phyloP scores from a whole-genome alignment of 1,139 yeast species.

The Protomyces gravidus region DNA sequence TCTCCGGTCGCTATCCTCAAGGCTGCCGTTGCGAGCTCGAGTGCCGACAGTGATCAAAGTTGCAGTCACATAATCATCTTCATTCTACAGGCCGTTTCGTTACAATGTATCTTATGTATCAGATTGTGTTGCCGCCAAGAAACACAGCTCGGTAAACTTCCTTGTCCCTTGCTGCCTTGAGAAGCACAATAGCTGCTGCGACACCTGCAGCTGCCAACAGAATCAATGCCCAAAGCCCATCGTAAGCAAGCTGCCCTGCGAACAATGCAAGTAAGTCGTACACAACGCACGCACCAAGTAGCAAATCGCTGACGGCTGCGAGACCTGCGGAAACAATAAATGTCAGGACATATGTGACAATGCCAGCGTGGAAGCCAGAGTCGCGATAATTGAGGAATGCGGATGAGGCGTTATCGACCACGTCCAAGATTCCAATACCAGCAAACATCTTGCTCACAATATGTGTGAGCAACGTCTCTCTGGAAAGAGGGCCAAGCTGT shows the following conservation, averaged over 20 bases:
- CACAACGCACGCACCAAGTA: slow-evolving; percentile 22
- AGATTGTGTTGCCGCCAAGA: neutral
- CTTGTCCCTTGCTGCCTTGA: slow-evolving; percentile 13
- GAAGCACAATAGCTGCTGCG: slow-evolving; percentile 9
- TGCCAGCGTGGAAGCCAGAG: slow-evolving; percentile 10
- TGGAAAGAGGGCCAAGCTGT: slow-evolving; percentile 11
- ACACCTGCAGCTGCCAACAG: slow-evolving; percentile 14
- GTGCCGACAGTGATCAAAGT: neutral
- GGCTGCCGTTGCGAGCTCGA: no score
- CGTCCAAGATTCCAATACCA: slow-evolving; percentile 22
- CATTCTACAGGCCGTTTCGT: neutral
- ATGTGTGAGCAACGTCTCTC: slow-evolving; percentile 17
- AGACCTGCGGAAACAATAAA: slow-evolving; percentile 23
- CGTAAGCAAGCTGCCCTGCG: slow-evolving; percentile 13
- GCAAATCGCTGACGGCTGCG: slow-evolving; percentile 15
- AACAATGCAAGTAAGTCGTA: slow-evolving; percentile 19
- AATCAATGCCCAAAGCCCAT: slow-evolving; percentile 21
- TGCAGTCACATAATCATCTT: neutral
- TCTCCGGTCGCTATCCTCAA: no score
- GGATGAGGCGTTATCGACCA: slow-evolving; percentile 24
- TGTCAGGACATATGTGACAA: slow-evolving; percentile 20
- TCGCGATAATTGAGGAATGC: slow-evolving; percentile 14
- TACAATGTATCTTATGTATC: neutral
- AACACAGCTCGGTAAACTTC: slow-evolving; percentile 12
- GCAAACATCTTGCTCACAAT: slow-evolving; percentile 27